phyloP scores from a whole-genome alignment of 192 early-diverging fungal genomes.

The Spizellomyces sp. region DNA sequence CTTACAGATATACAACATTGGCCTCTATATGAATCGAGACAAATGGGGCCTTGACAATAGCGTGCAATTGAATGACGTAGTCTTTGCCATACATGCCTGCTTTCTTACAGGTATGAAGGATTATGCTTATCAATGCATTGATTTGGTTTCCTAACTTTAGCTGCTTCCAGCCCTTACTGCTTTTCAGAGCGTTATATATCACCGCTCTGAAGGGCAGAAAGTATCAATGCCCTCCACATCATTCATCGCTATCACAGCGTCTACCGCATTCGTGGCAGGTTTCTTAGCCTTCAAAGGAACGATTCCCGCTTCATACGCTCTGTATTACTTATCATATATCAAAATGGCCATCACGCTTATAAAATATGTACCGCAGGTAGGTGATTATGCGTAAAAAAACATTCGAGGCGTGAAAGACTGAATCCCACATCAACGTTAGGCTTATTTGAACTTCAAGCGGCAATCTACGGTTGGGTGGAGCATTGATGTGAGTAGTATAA shows the following conservation, averaged over 20 bases:
- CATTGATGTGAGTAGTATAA: conserved; percentile 50
- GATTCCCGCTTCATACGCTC: conserved; percentile 55
- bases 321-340: conserved; percentile 76
- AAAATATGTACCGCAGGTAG: conserved; percentile 65
- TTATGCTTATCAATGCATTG: not conserved
- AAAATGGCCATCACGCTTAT: conserved; percentile 80
- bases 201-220: conserved; percentile 31
- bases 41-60: conserved; percentile 69
- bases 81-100: conserved; percentile 87
- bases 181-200: conserved; percentile 32
- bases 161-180: conserved; percentile 25
- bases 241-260: conserved; percentile 41
- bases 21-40: conserved; percentile 67
- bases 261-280: conserved; percentile 36
- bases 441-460: conserved; percentile 68
- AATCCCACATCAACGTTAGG: conserved; percentile 29
- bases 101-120: conserved; percentile 34
- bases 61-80: conserved; percentile 81
- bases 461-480: conserved; percentile 89
- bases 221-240: conserved; percentile 41
- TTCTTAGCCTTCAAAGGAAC: conserved; percentile 20
- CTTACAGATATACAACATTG: conserved; percentile 71
- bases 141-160: not conserved
- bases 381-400: not conserved
- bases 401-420: not conserved